phyloP scores from a whole-genome alignment of 495 filamentous ascomycete species.

The Neurospora sp. region DNA sequence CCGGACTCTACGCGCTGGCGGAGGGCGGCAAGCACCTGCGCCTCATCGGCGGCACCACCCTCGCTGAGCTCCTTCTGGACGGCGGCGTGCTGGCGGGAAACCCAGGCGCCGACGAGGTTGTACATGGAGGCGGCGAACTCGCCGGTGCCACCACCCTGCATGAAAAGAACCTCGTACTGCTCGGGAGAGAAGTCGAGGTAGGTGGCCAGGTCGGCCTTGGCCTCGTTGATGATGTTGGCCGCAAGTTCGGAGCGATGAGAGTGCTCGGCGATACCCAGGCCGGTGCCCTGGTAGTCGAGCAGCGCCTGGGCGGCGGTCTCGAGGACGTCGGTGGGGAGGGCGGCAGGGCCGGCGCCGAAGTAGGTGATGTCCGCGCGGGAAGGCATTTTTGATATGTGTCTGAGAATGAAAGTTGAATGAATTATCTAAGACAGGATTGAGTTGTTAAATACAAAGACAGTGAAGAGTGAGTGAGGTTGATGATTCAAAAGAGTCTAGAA shows the following conservation, averaged over 20 bases:
- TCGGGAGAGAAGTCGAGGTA: slow-evolving; percentile 62
- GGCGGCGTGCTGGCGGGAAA: slow-evolving; percentile 47
- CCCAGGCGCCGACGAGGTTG: slow-evolving; percentile 75
- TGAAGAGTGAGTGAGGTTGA: neutral
- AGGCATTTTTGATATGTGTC: slow-evolving; percentile 17
- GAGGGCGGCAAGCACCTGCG: slow-evolving; percentile 45
- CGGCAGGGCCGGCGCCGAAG: slow-evolving; percentile 81
- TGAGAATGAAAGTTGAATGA: neutral
- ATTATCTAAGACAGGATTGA: neutral
- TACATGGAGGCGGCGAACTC: slow-evolving; percentile 74
- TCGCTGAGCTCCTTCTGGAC: slow-evolving; percentile 25
- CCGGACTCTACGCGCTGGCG: slow-evolving; percentile 53
- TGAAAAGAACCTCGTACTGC: slow-evolving; percentile 68
- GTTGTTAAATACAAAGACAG: neutral
- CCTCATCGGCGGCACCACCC: slow-evolving; percentile 33
- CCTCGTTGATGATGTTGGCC: slow-evolving; percentile 53
- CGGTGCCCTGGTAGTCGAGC: slow-evolving; percentile 71
- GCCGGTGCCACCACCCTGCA: slow-evolving; percentile 76
- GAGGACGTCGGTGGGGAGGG: slow-evolving; percentile 69
- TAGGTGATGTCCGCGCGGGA: slow-evolving; percentile 24
- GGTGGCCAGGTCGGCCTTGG: slow-evolving; percentile 52
- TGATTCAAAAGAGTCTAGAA: slow-evolving; percentile 2
- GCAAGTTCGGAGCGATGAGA: slow-evolving; percentile 80
- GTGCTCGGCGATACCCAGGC: slow-evolving; percentile 75
- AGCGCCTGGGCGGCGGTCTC: slow-evolving; percentile 63